phyloP scores from a whole-genome alignment of 345 rosid genomes.

The Eucalyptus grandis region DNA sequence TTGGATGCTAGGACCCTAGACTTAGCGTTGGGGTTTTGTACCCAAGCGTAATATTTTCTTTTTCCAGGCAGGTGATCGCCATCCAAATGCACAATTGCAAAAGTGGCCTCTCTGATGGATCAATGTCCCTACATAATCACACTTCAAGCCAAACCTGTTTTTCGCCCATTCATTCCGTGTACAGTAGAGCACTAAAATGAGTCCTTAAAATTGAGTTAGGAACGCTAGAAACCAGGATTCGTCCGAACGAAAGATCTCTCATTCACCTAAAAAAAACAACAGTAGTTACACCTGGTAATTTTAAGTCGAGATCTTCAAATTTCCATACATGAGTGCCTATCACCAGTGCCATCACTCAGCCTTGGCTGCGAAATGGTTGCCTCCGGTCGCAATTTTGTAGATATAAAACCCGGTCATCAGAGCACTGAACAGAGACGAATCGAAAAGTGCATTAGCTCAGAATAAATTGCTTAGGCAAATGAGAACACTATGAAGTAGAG shows the following conservation, averaged over 20 bases:
- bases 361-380: conserved; percentile 73
- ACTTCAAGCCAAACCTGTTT: background rate
- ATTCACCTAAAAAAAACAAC: background rate
- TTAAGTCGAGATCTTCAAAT: background rate
- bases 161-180: background rate
- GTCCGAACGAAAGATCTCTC: background rate
- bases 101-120: background rate
- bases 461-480: background rate
- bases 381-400: conserved; percentile 76
- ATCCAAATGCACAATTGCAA: background rate
- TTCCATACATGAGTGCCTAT: background rate
- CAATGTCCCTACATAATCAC: background rate
- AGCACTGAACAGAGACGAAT: conserved; percentile 49
- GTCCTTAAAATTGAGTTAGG: background rate
- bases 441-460: background rate
- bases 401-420: conserved; percentile 80
- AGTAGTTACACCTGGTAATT: background rate
- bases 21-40: too few relatives aligned
- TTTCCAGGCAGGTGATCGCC: background rate
- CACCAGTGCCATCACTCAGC: conserved; percentile 29
- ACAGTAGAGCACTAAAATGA: background rate
- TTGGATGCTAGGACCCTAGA: background rate
- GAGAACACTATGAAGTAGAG: background rate
- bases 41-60: background rate
- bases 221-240: background rate